Conservation (phyloP, 2,329 filamentous ascomycete species). For the Trichoderma sp. region DNA sequence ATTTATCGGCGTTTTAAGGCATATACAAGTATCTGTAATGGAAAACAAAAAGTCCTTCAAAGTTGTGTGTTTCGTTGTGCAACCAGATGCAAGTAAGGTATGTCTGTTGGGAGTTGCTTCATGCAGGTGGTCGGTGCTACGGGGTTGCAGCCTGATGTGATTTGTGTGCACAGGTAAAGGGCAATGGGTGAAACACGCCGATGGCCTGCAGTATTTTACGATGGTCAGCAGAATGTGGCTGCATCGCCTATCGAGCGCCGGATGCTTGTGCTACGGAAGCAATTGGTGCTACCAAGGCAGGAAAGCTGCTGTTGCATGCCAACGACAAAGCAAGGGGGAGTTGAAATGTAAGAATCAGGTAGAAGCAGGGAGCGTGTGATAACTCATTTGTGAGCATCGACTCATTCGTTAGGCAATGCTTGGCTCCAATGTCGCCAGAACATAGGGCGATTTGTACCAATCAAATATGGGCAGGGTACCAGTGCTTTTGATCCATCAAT, state of each 20-base stretch:
- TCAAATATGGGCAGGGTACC: not conserved
- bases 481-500: not conserved
- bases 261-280: not conserved
- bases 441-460: not conserved
- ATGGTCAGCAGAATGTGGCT: not conserved
- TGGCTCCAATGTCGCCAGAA: constrained; percentile 1
- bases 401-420: not conserved
- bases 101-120: not conserved
- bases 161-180: not conserved
- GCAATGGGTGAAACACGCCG: not conserved
- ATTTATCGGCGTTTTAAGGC: constrained; percentile 19
- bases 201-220: not conserved
- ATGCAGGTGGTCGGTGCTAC: not conserved
- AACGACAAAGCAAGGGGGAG: not conserved
- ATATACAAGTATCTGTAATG: constrained; percentile 14
- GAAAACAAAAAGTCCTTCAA: constrained; percentile 14
- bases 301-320: not conserved
- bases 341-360: not conserved
- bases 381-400: not conserved
- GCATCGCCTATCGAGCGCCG: not conserved
- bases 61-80: not conserved
- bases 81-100: not conserved
- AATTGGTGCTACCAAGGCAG: not conserved
- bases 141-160: not conserved
- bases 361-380: not conserved